Base-by-base conservation (phyloP, 2,329 filamentous ascomycete genomes). In the Canariomyces notabilis region DNA sequence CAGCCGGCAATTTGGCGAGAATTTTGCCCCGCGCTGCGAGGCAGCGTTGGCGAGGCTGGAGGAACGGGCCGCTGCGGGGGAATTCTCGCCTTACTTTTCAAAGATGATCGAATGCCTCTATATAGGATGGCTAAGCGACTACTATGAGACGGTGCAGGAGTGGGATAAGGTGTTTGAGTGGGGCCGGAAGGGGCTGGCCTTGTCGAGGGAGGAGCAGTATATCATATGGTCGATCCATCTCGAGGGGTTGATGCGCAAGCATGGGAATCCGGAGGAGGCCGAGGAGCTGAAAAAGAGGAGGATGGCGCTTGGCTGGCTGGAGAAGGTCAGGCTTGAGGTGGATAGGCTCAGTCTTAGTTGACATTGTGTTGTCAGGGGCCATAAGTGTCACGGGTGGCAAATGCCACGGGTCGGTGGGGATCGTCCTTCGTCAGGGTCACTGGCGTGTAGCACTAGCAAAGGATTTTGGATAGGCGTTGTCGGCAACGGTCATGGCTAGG, bases 141-240 rank as follows among this genome's bases (percentile, higher is more conserved):
- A 55, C 15, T 58, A 56, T 38, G 53, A 58, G 49, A 46, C 48
- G 16, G 32, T 48, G 7, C 33, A 41, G 23, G 43, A 57, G 18
- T 57, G 54, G 57, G 50, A 51, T 1, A 34, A 44, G 16, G 48
- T 51, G 4, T 52, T 58, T 22, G 42, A 45, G 15, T 58, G 52
- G 52, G 51, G 48, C 2, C 47, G 42, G 5, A 19, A 38, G 16
- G 57, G 56, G 2, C 43, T 59, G 11, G 39, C 43, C 6, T 16
- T 58, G 26, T 45, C 51, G 12, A 48, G 40, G 3, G 48, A 57
- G 6, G 56, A 57, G 51, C 54, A 59, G 46, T 59, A 53, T 33
- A 47, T 55, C 2, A 39, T 57, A 1, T 59, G 57, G 54, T 54
- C 52, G 15, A 52, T 59, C 20, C 54, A 57, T 12, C 35, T 59